These are phyloP conservation scores for Phyllosticta paracitricarpa DNA, from an alignment of 2,329 filamentous ascomycete genomes.

Conservation along the genomic window DNA sequence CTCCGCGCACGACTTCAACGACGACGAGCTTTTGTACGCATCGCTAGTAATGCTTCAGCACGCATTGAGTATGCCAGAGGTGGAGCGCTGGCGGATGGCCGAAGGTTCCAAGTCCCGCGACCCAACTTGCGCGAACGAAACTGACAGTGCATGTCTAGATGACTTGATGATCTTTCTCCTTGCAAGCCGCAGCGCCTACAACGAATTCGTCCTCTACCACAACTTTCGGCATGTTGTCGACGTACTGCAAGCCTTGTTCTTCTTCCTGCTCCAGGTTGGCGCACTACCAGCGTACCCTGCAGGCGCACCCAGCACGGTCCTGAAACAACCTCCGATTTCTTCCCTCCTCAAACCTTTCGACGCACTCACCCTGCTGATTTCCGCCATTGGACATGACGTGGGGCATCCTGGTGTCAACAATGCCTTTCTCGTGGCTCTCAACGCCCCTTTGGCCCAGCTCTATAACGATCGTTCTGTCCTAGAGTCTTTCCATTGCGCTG, in stretches of 20 bases:
- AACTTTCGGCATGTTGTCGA: slow-evolving; percentile 98
- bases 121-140: slow-evolving; percentile 1
- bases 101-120: slow-evolving; percentile 43
- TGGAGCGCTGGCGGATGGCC: slow-evolving; percentile 71
- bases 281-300: slow-evolving; percentile 58
- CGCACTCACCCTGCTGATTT: slow-evolving; percentile 77
- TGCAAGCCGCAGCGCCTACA: slow-evolving; percentile 88
- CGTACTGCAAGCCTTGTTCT: slow-evolving; percentile 86
- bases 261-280: slow-evolving; percentile 75
- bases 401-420: slow-evolving; percentile 98
- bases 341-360: slow-evolving; percentile 76
- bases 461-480: slow-evolving; percentile 97
- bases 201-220: slow-evolving; percentile 91
- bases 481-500: slow-evolving; percentile 94
- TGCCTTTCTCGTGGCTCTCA: slow-evolving; percentile 83
- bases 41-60: slow-evolving; percentile 86
- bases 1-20: slow-evolving; percentile 76
- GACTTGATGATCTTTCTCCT: slow-evolving; percentile 78
- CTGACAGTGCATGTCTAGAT: slow-evolving; percentile 39
- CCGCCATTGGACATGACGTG: slow-evolving; percentile 96
- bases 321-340: slow-evolving; percentile 51
- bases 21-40: slow-evolving; percentile 81
- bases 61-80: slow-evolving; percentile 68
- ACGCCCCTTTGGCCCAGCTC: slow-evolving; percentile 83
- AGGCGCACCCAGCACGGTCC: background rate